A percentile compares a stretch with the other conserved stretches of the same genome.
Evolutionary conservation across 345 rosid species (phyloP).

Genomic region (Brassica cretica): DNA sequence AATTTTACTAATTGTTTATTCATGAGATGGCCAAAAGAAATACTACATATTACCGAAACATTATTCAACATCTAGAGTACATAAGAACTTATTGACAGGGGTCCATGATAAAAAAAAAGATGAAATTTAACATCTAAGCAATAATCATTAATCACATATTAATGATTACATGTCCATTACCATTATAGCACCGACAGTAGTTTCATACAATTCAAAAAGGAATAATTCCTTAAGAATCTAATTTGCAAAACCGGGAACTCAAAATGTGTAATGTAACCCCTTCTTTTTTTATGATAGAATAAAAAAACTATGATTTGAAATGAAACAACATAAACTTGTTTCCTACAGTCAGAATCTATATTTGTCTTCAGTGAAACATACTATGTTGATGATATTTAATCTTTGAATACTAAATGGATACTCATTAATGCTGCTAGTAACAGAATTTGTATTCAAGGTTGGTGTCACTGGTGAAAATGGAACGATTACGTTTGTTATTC

Average conservation of each 20-base stretch:
- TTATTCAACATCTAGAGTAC: background rate
- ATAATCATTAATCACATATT: constrained; percentile 36
- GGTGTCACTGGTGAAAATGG: background rate
- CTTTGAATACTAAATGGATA: background rate
- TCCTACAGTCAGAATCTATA: background rate
- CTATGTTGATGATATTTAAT: background rate
- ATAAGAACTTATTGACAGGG: constrained; percentile 10
- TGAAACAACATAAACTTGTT: background rate
- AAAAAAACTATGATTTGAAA: background rate
- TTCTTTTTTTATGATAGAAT: background rate
- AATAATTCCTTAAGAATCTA: background rate
- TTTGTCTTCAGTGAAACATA: background rate
- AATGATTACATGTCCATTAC: constrained; percentile 39
- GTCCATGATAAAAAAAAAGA: constrained; percentile 23
- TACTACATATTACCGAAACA: background rate
- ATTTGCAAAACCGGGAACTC: background rate
- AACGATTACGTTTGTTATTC: background rate
- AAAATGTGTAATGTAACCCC: background rate
- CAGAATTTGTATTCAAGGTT: background rate
- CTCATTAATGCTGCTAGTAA: background rate
- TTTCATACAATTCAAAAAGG: background rate
- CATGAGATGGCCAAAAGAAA: background rate
- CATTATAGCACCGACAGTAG: constrained; percentile 38
- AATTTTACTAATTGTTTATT: background rate
- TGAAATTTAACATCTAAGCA: constrained; percentile 21